Percentiles rank a stretch among this genome's conserved stretches.
phyloP scores from a whole-genome alignment of 1,284 basidiomycete species.

The Polyporus tsugae region DNA sequence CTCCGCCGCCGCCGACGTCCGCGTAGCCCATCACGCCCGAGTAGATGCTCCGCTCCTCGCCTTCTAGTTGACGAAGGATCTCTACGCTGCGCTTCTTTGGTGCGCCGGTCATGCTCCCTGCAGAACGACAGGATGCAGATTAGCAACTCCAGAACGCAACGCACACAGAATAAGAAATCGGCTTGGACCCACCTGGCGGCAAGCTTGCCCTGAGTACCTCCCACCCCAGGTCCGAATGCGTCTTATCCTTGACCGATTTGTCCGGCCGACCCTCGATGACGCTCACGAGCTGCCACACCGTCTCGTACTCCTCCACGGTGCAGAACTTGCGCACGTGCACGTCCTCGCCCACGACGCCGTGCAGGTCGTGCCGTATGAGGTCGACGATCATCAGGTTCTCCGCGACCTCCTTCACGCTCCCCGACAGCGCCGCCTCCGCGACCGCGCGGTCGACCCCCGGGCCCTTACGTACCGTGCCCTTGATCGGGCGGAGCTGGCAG shows the following conservation, averaged over 20 bases:
- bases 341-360: slow-evolving; percentile 76
- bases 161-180: not conserved
- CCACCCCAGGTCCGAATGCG: slow-evolving; percentile 68
- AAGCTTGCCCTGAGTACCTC: slow-evolving; percentile 83
- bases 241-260: slow-evolving; percentile 39
- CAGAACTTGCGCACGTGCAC: slow-evolving; percentile 91
- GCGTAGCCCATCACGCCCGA: slow-evolving; percentile 97
- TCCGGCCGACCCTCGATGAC: slow-evolving; percentile 78
- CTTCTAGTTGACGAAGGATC: slow-evolving; percentile 87
- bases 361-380: slow-evolving; percentile 92
- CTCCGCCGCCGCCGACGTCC: slow-evolving; percentile 87
- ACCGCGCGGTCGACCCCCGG: slow-evolving; percentile 66
- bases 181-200: slow-evolving; percentile 75
- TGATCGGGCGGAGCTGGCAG: slow-evolving; percentile 95
- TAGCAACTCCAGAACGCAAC: not conserved
- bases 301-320: slow-evolving; percentile 91
- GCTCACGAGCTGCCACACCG: slow-evolving; percentile 96
- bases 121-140: slow-evolving; percentile 13
- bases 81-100: slow-evolving; percentile 95
- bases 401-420: slow-evolving; percentile 91
- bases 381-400: slow-evolving; percentile 99
- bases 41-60: slow-evolving; percentile 79
- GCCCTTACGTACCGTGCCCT: slow-evolving; percentile 85
- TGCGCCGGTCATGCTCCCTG: slow-evolving; percentile 97
- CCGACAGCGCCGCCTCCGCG: slow-evolving; percentile 71